A percentile compares a stretch with the other conserved stretches of the same genome.
These are phyloP conservation scores for Albizia julibrissin DNA, from an alignment of 306 rosid genomes.

Conservation along the genomic window DNA sequence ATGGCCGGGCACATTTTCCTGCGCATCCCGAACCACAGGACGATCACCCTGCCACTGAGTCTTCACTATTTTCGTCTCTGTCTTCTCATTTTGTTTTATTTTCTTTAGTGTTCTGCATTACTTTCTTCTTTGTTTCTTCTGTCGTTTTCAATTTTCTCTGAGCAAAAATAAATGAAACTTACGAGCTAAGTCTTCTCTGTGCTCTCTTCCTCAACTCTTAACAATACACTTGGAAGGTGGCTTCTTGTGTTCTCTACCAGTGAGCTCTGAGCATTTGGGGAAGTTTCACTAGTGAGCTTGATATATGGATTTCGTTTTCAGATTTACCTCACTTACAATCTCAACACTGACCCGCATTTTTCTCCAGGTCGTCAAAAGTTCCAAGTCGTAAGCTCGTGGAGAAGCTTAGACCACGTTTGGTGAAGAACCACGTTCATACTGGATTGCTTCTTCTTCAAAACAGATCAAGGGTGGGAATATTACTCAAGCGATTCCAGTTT, in stretches of 20 bases:
- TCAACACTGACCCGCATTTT: background rate
- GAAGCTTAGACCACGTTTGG: background rate
- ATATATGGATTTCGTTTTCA: background rate
- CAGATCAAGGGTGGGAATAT: background rate
- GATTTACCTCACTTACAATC: background rate
- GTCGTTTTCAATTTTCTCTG: too few relatives aligned
- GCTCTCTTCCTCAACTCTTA: background rate
- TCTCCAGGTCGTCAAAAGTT: background rate
- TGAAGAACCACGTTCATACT: background rate
- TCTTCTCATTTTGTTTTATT: too few relatives aligned
- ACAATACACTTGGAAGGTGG: too few relatives aligned
- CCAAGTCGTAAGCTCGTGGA: background rate
- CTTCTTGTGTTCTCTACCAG: too few relatives aligned
- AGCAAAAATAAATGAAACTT: background rate
- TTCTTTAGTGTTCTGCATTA: too few relatives aligned
- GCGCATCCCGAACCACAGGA: too few relatives aligned
- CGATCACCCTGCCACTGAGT: too few relatives aligned
- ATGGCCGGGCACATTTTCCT: too few relatives aligned
- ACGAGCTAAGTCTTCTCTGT: background rate
- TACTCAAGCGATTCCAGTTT: background rate
- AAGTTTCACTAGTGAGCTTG: background rate
- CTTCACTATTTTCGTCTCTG: too few relatives aligned
- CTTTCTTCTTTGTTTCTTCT: too few relatives aligned
- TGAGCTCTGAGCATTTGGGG: background rate
- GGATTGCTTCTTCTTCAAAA: background rate